Percentiles rank a stretch among this genome's conserved stretches.
Conservation (phyloP, 805 yeast genomes). For the Candida manassasensis region DNA sequence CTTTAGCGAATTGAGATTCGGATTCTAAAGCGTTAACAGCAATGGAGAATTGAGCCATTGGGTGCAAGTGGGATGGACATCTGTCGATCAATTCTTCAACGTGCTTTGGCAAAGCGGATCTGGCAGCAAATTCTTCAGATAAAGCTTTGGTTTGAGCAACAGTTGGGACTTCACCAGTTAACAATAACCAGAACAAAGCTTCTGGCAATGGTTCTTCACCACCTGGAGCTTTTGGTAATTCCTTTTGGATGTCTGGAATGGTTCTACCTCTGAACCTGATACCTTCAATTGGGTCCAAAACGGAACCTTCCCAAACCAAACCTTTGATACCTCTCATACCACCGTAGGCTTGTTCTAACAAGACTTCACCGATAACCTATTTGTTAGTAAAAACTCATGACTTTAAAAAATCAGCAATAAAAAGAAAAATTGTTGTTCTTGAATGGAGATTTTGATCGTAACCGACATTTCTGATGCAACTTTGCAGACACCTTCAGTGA, state of each 20-base stretch:
- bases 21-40: slow-evolving; percentile 71
- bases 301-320: slow-evolving; percentile 77
- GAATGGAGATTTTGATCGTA: no score
- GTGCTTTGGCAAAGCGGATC: slow-evolving; percentile 62
- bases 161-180: slow-evolving; percentile 71
- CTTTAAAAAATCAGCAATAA: no score
- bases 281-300: slow-evolving; percentile 70
- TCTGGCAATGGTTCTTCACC: slow-evolving; percentile 67
- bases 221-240: slow-evolving; percentile 57
- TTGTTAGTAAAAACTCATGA: slow-evolving; percentile 12
- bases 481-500: no score
- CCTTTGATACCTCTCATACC: slow-evolving; percentile 80
- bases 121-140: slow-evolving; percentile 57
- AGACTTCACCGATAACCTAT: slow-evolving; percentile 42
- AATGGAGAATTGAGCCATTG: slow-evolving; percentile 79
- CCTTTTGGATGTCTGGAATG: slow-evolving; percentile 63
- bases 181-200: slow-evolving; percentile 71
- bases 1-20: slow-evolving; percentile 66
- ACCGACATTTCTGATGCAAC: no score
- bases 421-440: no score
- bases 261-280: slow-evolving; percentile 76
- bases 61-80: slow-evolving; percentile 67
- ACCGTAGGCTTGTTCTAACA: slow-evolving; percentile 48
- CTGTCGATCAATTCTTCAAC: slow-evolving; percentile 56
- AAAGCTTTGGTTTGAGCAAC: slow-evolving; percentile 52